These are phyloP conservation scores for Ballota nigra DNA, from an alignment of 257 asterid genomes.

Conservation along the genomic window DNA sequence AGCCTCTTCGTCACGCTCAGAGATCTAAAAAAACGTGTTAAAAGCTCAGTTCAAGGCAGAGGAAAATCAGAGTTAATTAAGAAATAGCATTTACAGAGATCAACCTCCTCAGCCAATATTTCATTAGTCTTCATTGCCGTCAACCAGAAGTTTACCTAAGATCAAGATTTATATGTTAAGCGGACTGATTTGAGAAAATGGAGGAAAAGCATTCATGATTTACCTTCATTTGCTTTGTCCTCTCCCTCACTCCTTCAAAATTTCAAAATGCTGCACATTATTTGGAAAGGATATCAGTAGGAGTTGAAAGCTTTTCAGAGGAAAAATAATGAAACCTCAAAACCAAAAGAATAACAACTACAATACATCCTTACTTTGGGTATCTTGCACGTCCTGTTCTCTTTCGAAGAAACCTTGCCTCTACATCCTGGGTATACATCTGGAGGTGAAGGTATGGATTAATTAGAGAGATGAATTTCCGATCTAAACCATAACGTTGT, in stretches of 20 bases:
- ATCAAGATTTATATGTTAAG: too few species aligned
- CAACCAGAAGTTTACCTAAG: slow-evolving; percentile 70
- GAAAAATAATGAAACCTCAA: slow-evolving; percentile 1
- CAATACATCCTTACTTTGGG: slow-evolving; percentile 45
- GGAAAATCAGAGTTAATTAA: not conserved
- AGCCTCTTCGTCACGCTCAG: slow-evolving; percentile 79
- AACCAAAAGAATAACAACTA: not conserved
- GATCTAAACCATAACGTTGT: too few species aligned
- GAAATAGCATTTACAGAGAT: not conserved
- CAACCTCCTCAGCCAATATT: slow-evolving; percentile 67
- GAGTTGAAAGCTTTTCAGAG: not conserved
- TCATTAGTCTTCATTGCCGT: slow-evolving; percentile 68
- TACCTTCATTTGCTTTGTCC: slow-evolving; percentile 49
- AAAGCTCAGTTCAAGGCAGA: slow-evolving; percentile 15
- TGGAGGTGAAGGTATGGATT: too few species aligned
- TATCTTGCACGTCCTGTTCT: slow-evolving; percentile 75
- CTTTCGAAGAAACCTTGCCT: slow-evolving; percentile 72
- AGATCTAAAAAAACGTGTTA: slow-evolving; percentile 39
- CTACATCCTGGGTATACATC: too few species aligned
- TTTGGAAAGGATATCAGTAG: not conserved
- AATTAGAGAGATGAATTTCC: too few species aligned
- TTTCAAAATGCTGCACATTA: slow-evolving; percentile 60
- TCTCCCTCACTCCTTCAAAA: slow-evolving; percentile 63
- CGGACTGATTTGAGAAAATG: too few species aligned
- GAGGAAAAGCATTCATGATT: not conserved